phyloP scores from a whole-genome alignment of 208 protist genomes.

The Balamuthia mandrillaris region DNA sequence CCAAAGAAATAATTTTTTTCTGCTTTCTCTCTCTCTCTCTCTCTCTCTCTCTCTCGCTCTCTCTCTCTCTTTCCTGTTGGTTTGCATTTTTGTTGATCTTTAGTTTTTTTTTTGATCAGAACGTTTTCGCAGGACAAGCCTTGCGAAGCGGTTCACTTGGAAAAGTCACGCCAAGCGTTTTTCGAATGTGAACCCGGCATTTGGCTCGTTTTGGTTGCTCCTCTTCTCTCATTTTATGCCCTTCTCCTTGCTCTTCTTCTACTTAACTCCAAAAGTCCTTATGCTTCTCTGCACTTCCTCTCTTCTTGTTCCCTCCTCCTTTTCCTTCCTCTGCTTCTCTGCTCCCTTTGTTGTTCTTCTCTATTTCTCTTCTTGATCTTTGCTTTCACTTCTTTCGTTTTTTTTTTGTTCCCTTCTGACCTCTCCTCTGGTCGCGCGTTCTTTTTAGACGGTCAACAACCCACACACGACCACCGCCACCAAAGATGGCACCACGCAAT shows the following conservation, averaged over 20 bases:
- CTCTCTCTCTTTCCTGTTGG: too few species aligned
- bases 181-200: constrained; percentile 49
- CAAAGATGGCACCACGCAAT: neutral
- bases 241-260: neutral
- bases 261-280: too few species aligned
- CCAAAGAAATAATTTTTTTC: too few species aligned
- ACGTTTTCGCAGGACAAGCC: constrained; percentile 53
- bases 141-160: constrained; percentile 57
- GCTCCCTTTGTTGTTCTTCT: too few species aligned
- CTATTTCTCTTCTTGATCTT: too few species aligned
- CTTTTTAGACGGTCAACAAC: neutral
- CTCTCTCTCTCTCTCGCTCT: too few species aligned
- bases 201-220: constrained; percentile 63
- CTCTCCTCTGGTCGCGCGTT: neutral
- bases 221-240: too few species aligned
- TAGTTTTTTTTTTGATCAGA: constrained; percentile 36
- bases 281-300: neutral
- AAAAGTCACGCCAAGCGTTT: constrained; percentile 47
- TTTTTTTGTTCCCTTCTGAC: too few species aligned
- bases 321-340: too few species aligned
- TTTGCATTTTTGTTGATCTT: too few species aligned
- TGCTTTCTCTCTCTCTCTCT: neutral
- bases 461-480: neutral
- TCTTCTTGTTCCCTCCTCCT: neutral
- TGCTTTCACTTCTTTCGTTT: too few species aligned